Base-by-base conservation (phyloP, 1,284 basidiomycete genomes). In the Porogramme epimiltina region DNA sequence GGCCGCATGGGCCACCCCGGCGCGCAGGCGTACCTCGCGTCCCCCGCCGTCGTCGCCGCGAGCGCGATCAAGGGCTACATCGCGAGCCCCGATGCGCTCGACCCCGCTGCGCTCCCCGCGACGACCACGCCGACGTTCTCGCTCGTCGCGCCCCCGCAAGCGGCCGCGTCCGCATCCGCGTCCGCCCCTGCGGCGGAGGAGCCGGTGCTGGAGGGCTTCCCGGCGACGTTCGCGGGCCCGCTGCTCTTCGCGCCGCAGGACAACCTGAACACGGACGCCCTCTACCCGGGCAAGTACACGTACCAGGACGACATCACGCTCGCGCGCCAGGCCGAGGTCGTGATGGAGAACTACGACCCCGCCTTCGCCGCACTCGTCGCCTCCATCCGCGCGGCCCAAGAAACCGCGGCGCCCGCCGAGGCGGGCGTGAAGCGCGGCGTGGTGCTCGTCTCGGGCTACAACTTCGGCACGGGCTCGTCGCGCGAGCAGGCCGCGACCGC, bases 271-370 rank as follows among this genome's bases (percentile, higher is more conserved):
- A 99, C 96, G 1, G 96, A 99, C 66, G 97, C 93, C 4, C 94
- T 99, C 67, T 99, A 99, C 74, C 97, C 96, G 0, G 97, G 96
- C 31, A 99, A 98, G 72, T 99, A 99, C 73, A 99, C 97, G 0
- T 99, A 99, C 73, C 95, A 98, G 71, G 96, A 99, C 70, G 97
- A 98, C 68, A 98, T 99, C 66, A 98, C 96, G 0, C 92, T 95
- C 31, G 87, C 88, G 59, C 84, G 88, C 25, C 96, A 99, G 70
- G 95, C 95, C 1, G 84, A 97, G 65, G 91, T 99, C n/a, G 96
- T 98, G 28, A 93, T 94, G 91, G 96, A 99, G 77, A 99, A 99
- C 77, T 99, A 99, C 72, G 96, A 99, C 65, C 87, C 93, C 0
- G 70, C 76, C 0, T 99, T 99, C 67, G 93, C 96, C 13, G 54